Conservation (phyloP, 2,329 filamentous ascomycete species). For the Stromatinia cepivora region DNA sequence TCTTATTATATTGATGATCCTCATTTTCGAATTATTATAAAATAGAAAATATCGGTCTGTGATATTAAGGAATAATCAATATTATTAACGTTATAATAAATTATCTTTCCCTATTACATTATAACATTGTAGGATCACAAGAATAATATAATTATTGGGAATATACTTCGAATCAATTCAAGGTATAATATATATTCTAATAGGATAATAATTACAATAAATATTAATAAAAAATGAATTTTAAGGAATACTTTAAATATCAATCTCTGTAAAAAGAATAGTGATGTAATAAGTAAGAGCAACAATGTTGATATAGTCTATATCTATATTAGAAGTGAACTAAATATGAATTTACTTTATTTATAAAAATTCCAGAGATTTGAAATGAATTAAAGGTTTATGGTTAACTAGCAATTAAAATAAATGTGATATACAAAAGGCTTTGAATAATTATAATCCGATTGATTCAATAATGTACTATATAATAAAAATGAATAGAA, state of each 20-base stretch:
- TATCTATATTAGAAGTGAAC: background rate
- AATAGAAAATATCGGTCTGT: background rate
- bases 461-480: constrained; percentile 30
- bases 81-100: background rate
- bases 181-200: background rate
- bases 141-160: constrained; percentile 9
- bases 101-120: background rate
- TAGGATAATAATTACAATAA: background rate
- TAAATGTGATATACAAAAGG: constrained; percentile 25
- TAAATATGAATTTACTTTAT: background rate
- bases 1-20: background rate
- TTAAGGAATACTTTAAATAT: constrained; percentile 23
- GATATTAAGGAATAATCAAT: background rate
- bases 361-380: constrained; percentile 16
- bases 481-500: constrained; percentile 27
- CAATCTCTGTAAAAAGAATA: constrained; percentile 16
- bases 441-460: constrained; percentile 27
- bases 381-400: constrained; percentile 6
- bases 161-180: background rate
- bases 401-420: background rate
- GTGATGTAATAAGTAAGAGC: constrained; percentile 10
- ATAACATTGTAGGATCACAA: constrained; percentile 15
- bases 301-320: constrained; percentile 11
- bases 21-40: background rate
- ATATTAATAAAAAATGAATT: constrained; percentile 15